Conservation (phyloP, 78 protist species). For the Mastigamoeba balamuthi region DNA sequence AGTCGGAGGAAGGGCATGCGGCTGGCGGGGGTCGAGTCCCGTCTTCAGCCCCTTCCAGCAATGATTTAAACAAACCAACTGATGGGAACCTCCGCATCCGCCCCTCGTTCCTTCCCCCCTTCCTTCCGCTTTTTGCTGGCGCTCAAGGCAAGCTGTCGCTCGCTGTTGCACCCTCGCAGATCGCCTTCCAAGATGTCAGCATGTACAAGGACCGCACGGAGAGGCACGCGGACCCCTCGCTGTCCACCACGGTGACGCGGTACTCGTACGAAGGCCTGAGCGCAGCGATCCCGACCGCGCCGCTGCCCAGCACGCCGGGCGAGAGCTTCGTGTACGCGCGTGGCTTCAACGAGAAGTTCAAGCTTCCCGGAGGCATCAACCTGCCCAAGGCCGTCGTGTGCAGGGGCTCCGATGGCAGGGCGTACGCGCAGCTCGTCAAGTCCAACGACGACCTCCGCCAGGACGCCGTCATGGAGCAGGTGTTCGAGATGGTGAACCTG, state of each 20-base stretch:
- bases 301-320: too few relatives aligned
- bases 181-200: neutral
- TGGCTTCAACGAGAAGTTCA: neutral
- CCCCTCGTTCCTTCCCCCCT: too few relatives aligned
- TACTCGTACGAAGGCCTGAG: too few relatives aligned
- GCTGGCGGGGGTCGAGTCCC: too few relatives aligned
- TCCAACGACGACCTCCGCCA: slow-evolving; percentile 70
- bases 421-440: slow-evolving; percentile 12
- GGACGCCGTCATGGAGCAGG: slow-evolving; percentile 83
- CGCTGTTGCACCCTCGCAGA: neutral
- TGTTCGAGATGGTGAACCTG: slow-evolving; percentile 54
- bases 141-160: neutral
- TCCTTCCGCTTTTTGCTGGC: too few relatives aligned
- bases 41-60: too few relatives aligned
- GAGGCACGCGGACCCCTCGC: neutral
- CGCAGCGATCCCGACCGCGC: too few relatives aligned
- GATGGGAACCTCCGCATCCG: too few relatives aligned
- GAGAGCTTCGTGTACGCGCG: neutral
- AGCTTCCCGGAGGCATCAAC: slow-evolving; percentile 50
- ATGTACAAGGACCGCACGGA: neutral
- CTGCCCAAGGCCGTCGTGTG: slow-evolving; percentile 45
- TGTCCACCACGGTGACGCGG: too few relatives aligned
- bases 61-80: too few relatives aligned
- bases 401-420: slow-evolving; percentile 26
- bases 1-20: too few relatives aligned